Evolutionary conservation across 371 early-diverging fungal genomes (phyloP).

Genomic region (Capniomyces stellatus): DNA sequence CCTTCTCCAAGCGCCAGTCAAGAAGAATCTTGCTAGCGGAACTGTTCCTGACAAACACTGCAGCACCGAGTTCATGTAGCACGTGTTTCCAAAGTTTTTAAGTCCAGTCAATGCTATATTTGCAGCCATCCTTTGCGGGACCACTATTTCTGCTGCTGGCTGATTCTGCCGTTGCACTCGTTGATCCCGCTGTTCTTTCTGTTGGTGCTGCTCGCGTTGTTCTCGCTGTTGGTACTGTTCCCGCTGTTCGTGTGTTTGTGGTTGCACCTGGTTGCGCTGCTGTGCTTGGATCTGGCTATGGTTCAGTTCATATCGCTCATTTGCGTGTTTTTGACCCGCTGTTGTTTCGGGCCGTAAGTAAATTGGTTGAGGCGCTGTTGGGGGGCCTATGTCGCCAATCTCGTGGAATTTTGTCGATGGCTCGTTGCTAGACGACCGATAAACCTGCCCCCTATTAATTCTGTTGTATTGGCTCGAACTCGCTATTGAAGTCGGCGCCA

Average conservation of each 20-base stretch:
- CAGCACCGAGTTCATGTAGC: constrained; percentile 82
- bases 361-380: no score
- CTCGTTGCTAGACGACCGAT: no score
- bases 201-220: not conserved
- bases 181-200: not conserved
- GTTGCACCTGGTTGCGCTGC: not conserved
- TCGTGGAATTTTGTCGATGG: no score
- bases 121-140: not conserved
- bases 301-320: no score
- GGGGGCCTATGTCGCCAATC: no score
- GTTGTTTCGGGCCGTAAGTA: no score
- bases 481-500: not conserved
- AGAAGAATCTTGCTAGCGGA: constrained; percentile 67
- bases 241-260: not conserved
- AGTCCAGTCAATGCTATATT: constrained; percentile 37
- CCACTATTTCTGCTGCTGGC: not conserved
- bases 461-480: no score
- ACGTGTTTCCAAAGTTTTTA: constrained; percentile 89
- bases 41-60: constrained; percentile 68
- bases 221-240: not conserved
- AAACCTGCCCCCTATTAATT: no score
- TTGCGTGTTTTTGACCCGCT: no score
- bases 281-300: not conserved
- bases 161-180: not conserved
- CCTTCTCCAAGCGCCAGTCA: constrained; percentile 52